Conservation (phyloP, 192 early-diverging fungal genomes). For the Podila verticillata region DNA sequence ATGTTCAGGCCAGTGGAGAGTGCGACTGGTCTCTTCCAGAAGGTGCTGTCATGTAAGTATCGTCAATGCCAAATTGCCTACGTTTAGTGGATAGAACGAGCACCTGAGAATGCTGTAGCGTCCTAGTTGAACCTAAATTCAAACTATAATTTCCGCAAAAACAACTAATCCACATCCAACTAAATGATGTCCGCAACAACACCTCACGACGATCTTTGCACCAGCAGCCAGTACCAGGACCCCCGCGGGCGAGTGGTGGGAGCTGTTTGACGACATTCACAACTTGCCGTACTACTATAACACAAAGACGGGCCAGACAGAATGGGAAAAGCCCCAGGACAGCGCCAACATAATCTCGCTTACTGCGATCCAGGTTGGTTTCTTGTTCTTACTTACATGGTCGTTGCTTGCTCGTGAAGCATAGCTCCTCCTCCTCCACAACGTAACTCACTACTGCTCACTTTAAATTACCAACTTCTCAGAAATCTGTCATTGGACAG, state of each 20-base stretch:
- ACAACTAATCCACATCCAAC: no score
- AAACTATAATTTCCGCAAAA: no score
- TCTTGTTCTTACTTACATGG: not conserved
- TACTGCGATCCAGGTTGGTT: constrained; percentile 70
- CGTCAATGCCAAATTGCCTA: not conserved
- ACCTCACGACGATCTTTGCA: not conserved
- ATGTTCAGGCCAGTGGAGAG: constrained; percentile 78
- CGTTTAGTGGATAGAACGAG: not conserved
- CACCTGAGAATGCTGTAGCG: no score
- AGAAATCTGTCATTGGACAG: constrained; percentile 80
- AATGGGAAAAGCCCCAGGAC: constrained; percentile 84
- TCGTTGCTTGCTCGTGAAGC: not conserved
- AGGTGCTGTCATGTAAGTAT: constrained; percentile 70
- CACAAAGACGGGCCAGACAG: constrained; percentile 84
- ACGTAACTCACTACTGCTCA: not conserved
- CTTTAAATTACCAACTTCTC: not conserved
- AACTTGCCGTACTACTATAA: constrained; percentile 95
- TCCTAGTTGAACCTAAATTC: no score
- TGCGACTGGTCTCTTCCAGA: constrained; percentile 76
- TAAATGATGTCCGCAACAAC: not conserved
- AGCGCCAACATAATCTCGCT: constrained; percentile 77
- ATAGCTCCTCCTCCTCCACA: not conserved
- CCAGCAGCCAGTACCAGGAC: constrained; percentile 71
- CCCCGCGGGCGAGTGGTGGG: constrained; percentile 96
- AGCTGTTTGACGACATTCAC: constrained; percentile 87